Conservation (phyloP, 2,329 filamentous ascomycete genomes). For the Xylariaceae sp. region DNA sequence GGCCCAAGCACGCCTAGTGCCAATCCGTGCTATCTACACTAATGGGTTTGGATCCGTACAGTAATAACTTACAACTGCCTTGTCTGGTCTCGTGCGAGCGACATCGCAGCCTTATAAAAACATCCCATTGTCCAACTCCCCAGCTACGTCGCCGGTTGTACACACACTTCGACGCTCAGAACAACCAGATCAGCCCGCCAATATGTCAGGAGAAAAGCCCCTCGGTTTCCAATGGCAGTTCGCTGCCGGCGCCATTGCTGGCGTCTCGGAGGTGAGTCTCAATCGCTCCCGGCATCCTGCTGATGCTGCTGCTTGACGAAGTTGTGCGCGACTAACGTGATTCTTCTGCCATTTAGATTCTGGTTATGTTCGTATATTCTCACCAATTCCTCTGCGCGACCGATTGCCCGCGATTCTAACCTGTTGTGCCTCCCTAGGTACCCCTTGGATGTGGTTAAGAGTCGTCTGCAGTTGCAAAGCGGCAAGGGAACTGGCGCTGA, state of each 20-base stretch:
- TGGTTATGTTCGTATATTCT: slow-evolving; percentile 65
- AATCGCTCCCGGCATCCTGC: background rate
- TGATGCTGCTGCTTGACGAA: background rate
- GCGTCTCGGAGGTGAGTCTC: slow-evolving; percentile 83
- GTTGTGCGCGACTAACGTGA: slow-evolving; percentile 17
- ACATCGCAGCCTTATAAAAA: slow-evolving; percentile 15
- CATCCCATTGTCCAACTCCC: slow-evolving; percentile 20
- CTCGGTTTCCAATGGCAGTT: slow-evolving; percentile 26
- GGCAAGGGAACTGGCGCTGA: slow-evolving; percentile 69
- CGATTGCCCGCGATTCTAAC: slow-evolving; percentile 20
- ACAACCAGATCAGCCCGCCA: slow-evolving; percentile 2
- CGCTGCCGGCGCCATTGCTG: slow-evolving; percentile 74
- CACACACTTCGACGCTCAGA: slow-evolving; percentile 5
- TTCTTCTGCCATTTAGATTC: slow-evolving; percentile 60
- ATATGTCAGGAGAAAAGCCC: slow-evolving; percentile 21
- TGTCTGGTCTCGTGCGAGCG: slow-evolving; percentile 7
- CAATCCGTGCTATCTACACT: background rate
- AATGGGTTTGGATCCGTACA: background rate
- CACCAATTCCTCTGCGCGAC: slow-evolving; percentile 6
- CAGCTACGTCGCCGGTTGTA: slow-evolving; percentile 15
- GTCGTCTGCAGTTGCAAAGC: slow-evolving; percentile 90
- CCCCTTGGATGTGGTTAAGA: slow-evolving; percentile 97
- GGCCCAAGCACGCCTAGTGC: background rate
- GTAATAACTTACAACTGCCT: background rate
- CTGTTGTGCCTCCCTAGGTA: slow-evolving; percentile 61